Conservation (phyloP, 2,329 filamentous ascomycete genomes). For the Cladosporium velox region DNA sequence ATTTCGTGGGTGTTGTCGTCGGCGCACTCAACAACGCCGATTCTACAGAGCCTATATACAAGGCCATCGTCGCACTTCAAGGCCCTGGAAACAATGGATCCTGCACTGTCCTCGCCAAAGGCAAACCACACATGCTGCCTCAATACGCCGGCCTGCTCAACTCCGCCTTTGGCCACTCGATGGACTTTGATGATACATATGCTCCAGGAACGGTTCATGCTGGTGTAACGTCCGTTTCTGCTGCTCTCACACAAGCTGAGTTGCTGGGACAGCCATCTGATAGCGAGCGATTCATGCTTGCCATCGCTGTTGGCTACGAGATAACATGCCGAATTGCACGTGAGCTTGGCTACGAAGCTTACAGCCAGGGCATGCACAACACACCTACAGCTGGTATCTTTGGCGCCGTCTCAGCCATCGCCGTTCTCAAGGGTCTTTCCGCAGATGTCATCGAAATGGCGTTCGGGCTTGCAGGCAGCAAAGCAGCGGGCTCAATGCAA, state of each 20-base stretch:
- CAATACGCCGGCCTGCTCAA: constrained; percentile 48
- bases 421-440: constrained; percentile 33
- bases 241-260: constrained; percentile 40
- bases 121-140: constrained; percentile 36
- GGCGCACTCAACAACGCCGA: constrained; percentile 32
- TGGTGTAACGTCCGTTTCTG: constrained; percentile 44
- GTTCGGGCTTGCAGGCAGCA: constrained; percentile 42
- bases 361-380: constrained; percentile 43
- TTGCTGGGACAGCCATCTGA: constrained; percentile 25
- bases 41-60: constrained; percentile 33
- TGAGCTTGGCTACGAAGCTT: constrained; percentile 39
- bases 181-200: constrained; percentile 52
- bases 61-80: constrained; percentile 32
- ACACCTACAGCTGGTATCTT: constrained; percentile 42
- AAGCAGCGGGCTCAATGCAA: constrained; percentile 43
- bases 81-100: constrained; percentile 27
- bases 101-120: constrained; percentile 41
- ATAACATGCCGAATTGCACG: constrained; percentile 38
- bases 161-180: constrained; percentile 45
- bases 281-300: constrained; percentile 35
- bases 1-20: constrained; percentile 35
- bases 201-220: constrained; percentile 46
- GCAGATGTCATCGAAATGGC: constrained; percentile 35
- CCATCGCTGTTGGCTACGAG: constrained; percentile 41
- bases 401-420: constrained; percentile 39